Percentiles rank a stretch among this genome's conserved stretches.
Evolutionary conservation across 2,329 filamentous ascomycete genomes (phyloP).

Genomic region (Claviceps sp.): DNA sequence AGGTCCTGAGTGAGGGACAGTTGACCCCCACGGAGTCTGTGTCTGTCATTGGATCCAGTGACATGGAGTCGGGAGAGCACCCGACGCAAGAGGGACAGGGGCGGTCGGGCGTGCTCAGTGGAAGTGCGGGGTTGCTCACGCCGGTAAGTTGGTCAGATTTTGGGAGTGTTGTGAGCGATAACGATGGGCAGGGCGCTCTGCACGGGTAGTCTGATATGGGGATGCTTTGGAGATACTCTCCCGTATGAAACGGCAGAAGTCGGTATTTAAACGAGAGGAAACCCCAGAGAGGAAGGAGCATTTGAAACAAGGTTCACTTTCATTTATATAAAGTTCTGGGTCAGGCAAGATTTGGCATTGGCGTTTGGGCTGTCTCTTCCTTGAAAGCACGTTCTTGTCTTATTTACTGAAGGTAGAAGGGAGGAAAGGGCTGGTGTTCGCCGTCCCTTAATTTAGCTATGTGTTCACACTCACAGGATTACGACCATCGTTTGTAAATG

Average conservation of each 20-base stretch:
- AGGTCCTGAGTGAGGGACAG: slow-evolving; percentile 37
- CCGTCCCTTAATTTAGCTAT: too few relatives aligned
- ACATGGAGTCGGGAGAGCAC: slow-evolving; percentile 24
- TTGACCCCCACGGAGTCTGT: slow-evolving; percentile 46
- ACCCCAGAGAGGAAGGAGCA: too few relatives aligned
- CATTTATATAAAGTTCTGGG: neutral
- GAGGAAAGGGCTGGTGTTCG: too few relatives aligned
- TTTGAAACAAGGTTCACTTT: too few relatives aligned
- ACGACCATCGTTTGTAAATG: too few relatives aligned
- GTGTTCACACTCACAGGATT: too few relatives aligned
- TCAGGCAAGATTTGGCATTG: neutral
- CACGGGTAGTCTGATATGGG: neutral
- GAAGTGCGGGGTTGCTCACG: slow-evolving; percentile 44
- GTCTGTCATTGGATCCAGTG: slow-evolving; percentile 38
- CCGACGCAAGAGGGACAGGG: slow-evolving; percentile 27
- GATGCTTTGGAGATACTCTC: too few relatives aligned
- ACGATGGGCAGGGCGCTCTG: slow-evolving; percentile 21
- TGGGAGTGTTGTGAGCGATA: slow-evolving; percentile 48
- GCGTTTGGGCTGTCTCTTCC: neutral
- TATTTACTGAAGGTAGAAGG: too few relatives aligned
- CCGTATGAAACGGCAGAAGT: too few relatives aligned
- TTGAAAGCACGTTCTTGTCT: too few relatives aligned
- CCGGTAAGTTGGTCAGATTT: slow-evolving; percentile 53
- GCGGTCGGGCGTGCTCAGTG: slow-evolving; percentile 43
- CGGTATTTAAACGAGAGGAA: too few relatives aligned